Evolutionary conservation across 768 basidiomycete genomes (phyloP).

Genomic region (Panaeolus cyanescens): DNA sequence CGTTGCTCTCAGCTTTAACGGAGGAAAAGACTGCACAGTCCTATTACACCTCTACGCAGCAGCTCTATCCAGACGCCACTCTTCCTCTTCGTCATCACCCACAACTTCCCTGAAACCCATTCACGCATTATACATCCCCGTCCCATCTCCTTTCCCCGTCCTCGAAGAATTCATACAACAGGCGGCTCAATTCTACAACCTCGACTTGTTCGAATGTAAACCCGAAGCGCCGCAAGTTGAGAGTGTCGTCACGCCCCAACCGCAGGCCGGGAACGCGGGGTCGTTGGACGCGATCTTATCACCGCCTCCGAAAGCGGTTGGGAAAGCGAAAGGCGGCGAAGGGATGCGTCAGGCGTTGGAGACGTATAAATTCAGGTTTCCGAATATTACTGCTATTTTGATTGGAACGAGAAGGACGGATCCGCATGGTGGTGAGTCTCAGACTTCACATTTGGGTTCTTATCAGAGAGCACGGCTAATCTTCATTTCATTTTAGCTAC

Average conservation of each 20-base stretch:
- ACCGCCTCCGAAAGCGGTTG: conserved; percentile 37
- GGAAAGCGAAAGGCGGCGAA: conserved; percentile 59
- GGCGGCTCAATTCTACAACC: conserved; percentile 60
- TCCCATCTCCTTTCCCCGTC: conserved; percentile 82
- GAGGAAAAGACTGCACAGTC: conserved; percentile 99
- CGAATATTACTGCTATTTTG: conserved; percentile 76
- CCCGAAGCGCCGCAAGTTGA: conserved; percentile 47
- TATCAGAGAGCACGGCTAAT: background rate
- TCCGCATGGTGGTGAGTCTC: conserved; percentile 85
- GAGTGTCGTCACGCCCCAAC: conserved; percentile 42
- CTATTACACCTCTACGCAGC: conserved; percentile 87
- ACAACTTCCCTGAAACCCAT: conserved; percentile 45
- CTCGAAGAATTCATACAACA: conserved; percentile 84
- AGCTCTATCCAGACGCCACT: conserved; percentile 53
- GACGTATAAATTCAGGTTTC: conserved; percentile 67
- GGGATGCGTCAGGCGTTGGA: conserved; percentile 82
- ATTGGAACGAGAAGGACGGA: conserved; percentile 89
- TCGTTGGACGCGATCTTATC: background rate
- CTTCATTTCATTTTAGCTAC: conserved; percentile 44
- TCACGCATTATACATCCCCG: conserved; percentile 83
- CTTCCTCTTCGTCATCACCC: conserved; percentile 15
- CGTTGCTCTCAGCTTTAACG: conserved; percentile 93
- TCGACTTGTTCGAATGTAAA: conserved; percentile 71
- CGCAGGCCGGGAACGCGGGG: conserved; percentile 21
- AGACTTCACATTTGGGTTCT: background rate